Conservation (phyloP, 2,329 filamentous ascomycete genomes). For the Ophiostoma himal-ulmi region DNA sequence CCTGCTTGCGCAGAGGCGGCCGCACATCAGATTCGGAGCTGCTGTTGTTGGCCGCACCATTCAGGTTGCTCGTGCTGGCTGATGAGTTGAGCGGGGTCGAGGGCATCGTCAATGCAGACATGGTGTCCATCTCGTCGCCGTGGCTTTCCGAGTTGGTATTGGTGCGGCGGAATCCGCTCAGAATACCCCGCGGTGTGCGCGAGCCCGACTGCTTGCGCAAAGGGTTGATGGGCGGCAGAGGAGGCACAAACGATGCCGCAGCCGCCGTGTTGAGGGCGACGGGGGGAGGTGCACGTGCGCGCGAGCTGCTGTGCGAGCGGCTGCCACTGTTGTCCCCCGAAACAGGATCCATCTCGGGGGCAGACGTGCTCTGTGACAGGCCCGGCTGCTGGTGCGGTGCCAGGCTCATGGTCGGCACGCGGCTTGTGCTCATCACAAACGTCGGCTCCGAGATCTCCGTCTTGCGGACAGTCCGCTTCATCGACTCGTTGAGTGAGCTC, state of each 20-base stretch:
- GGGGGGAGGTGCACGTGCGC: conserved; percentile 28
- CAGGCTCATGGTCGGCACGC: conserved; percentile 40
- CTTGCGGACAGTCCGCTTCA: conserved; percentile 41
- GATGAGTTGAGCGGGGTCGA: conserved; percentile 30
- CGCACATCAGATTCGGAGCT: conserved; percentile 40
- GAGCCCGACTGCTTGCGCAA: conserved; percentile 41
- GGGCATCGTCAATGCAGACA: conserved; percentile 30
- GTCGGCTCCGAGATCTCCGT: conserved; percentile 48
- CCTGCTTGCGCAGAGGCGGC: conserved; percentile 41
- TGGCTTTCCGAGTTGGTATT: conserved; percentile 15
- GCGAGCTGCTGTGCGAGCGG: conserved; percentile 36
- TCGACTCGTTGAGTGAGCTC: conserved; percentile 36
- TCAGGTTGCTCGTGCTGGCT: conserved; percentile 18
- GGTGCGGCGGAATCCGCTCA: conserved; percentile 35
- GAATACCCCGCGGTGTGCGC: conserved; percentile 36
- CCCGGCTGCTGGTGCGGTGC: conserved; percentile 25
- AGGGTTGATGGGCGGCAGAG: conserved; percentile 54
- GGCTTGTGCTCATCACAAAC: conserved; percentile 43
- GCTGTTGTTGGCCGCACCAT: conserved; percentile 24
- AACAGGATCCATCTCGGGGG: neutral
- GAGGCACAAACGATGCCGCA: conserved; percentile 36
- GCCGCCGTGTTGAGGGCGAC: conserved; percentile 28
- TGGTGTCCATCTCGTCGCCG: conserved; percentile 32
- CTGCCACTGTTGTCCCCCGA: conserved; percentile 27
- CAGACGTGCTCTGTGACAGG: conserved; percentile 2